phyloP scores from a whole-genome alignment of 352 stramenopile species.

The Poterioochromonas sp. region DNA sequence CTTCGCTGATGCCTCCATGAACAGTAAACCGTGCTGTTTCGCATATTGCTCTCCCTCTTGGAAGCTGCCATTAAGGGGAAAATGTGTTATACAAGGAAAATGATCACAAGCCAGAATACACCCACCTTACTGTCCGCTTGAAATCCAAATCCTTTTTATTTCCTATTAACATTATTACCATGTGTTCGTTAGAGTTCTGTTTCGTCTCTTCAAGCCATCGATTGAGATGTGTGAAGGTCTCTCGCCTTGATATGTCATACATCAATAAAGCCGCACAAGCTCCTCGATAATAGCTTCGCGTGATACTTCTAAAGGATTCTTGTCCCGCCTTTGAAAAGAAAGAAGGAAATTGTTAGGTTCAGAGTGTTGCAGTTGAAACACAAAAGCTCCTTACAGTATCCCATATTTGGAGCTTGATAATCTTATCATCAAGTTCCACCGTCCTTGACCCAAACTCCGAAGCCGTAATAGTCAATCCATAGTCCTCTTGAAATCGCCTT shows the following conservation, averaged over 20 bases:
- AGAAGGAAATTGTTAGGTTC: slow-evolving; percentile 47
- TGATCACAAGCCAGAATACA: background rate
- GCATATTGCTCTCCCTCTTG: slow-evolving; percentile 56
- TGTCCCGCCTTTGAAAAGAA: slow-evolving; percentile 64
- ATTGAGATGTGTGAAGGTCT: slow-evolving; percentile 40
- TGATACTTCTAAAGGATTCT: slow-evolving; percentile 78
- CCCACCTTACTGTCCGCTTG: background rate
- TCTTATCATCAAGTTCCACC: slow-evolving; percentile 33
- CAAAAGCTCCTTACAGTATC: slow-evolving; percentile 39
- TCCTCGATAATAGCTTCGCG: slow-evolving; percentile 73
- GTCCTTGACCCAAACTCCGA: slow-evolving; percentile 45
- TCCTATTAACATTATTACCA: slow-evolving; percentile 37
- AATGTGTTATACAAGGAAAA: background rate
- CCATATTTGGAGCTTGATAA: slow-evolving; percentile 48
- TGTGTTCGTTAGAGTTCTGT: slow-evolving; percentile 40
- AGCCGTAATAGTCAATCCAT: slow-evolving; percentile 45
- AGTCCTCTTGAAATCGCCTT: slow-evolving; percentile 37
- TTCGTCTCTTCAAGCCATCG: slow-evolving; percentile 43
- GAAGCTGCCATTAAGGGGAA: background rate
- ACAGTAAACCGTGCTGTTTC: slow-evolving; percentile 67
- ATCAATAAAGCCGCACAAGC: slow-evolving; percentile 77
- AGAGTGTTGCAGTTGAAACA: background rate
- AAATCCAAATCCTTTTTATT: slow-evolving; percentile 28
- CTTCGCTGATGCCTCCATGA: slow-evolving; percentile 74
- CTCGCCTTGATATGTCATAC: slow-evolving; percentile 56